A percentile compares a stretch with the other conserved stretches of the same genome.
phyloP scores from a whole-genome alignment of 2,329 filamentous ascomycete species.

The Niveomyces coronatus region DNA sequence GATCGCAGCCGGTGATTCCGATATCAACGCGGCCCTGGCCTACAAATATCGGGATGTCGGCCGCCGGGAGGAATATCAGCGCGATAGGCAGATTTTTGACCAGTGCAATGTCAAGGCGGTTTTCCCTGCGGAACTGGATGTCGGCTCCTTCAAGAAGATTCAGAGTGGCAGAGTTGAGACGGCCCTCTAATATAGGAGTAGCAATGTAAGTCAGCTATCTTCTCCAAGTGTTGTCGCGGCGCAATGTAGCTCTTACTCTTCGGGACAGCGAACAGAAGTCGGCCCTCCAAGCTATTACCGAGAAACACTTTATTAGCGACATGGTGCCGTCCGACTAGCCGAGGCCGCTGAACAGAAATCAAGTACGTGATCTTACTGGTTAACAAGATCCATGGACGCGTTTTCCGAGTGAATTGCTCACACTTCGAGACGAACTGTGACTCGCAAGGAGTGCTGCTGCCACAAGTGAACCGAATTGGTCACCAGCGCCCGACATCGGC shows the following conservation, averaged over 20 bases:
- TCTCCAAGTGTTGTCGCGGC: too few relatives aligned
- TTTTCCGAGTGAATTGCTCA: too few relatives aligned
- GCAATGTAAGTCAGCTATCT: constrained; percentile 12
- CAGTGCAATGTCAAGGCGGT: constrained; percentile 90
- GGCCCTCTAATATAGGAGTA: constrained; percentile 57
- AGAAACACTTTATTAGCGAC: neutral
- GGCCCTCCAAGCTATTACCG: constrained; percentile 8
- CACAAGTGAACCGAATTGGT: neutral
- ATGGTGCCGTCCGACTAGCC: constrained; percentile 2
- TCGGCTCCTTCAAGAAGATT: constrained; percentile 90
- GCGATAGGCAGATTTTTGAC: constrained; percentile 96
- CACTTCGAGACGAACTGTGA: neutral
- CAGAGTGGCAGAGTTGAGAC: constrained; percentile 76
- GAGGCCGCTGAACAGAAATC: neutral
- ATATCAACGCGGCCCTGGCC: constrained; percentile 89
- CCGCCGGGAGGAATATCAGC: constrained; percentile 91
- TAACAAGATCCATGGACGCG: constrained; percentile 52
- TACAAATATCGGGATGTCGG: constrained; percentile 95
- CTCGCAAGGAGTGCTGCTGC: neutral
- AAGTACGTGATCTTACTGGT: constrained; percentile 35
- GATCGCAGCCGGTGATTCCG: constrained; percentile 89
- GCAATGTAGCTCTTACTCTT: constrained; percentile 60
- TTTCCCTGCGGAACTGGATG: constrained; percentile 92
- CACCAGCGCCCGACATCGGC: too few relatives aligned
- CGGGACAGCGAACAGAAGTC: constrained; percentile 46